Percentiles rank a stretch among this genome's conserved stretches.
These are phyloP conservation scores for Cystobasidium ongulense DNA, from an alignment of 768 basidiomycete species.

Conservation along the genomic window DNA sequence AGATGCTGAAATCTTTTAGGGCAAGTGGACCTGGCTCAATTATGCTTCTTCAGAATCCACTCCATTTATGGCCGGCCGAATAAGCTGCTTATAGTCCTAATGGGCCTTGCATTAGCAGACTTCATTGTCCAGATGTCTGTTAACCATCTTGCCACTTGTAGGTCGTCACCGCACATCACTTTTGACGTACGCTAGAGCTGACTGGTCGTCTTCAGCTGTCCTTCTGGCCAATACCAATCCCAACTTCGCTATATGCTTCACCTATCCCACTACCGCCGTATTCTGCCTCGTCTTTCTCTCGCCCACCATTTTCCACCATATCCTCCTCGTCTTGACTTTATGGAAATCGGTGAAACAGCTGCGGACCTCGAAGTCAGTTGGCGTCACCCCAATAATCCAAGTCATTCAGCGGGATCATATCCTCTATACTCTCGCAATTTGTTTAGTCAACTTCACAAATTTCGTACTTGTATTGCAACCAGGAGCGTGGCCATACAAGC, in stretches of 20 bases:
- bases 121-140: constrained; percentile 9
- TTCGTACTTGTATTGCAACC: constrained; percentile 27
- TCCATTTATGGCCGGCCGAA: background rate
- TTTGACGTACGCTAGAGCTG: background rate
- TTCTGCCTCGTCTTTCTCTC: constrained; percentile 31
- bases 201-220: background rate
- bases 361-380: background rate
- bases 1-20: background rate
- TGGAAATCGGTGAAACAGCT: constrained; percentile 8
- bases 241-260: constrained; percentile 12
- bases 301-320: constrained; percentile 22
- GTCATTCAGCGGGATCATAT: constrained; percentile 20
- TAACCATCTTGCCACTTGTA: constrained; percentile 15
- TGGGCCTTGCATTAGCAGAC: constrained; percentile 1
- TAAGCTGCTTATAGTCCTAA: background rate
- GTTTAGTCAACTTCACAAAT: constrained; percentile 32
- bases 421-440: constrained; percentile 29
- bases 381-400: background rate
- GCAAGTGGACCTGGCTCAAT: background rate
- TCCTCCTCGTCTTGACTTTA: constrained; percentile 20
- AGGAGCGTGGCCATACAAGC: background rate
- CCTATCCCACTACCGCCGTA: constrained; percentile 5
- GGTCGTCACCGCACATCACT: background rate
- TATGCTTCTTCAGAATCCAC: background rate
- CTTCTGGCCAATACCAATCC: background rate